Percentiles rank a stretch among this genome's conserved stretches.
Conservation (phyloP, 169 alveolate genomes). For the Eimeria sp. region DNA sequence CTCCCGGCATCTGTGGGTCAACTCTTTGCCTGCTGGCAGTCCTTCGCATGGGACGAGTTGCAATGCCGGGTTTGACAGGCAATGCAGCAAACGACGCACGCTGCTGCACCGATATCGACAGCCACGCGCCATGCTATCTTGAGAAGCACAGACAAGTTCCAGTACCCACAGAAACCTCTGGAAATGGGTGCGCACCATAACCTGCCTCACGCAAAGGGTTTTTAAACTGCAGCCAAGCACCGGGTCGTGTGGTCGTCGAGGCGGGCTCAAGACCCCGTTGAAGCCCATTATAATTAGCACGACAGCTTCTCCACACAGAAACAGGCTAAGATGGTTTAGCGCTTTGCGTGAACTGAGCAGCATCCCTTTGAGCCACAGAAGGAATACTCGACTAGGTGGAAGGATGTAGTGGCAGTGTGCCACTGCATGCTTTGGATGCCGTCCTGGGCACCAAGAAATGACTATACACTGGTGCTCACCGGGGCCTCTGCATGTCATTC, state of each 20-base stretch:
- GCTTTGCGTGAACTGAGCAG: not conserved
- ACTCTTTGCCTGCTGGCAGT: not conserved
- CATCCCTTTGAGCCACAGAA: not conserved
- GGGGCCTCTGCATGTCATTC: constrained; percentile 10
- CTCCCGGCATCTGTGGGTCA: not conserved
- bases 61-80: not conserved
- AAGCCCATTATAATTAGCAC: not conserved
- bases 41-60: not conserved
- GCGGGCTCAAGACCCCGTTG: not conserved
- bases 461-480: not conserved
- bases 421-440: constrained; percentile 11
- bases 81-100: not conserved
- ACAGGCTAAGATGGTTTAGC: not conserved
- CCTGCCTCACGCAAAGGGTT: not conserved
- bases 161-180: not conserved
- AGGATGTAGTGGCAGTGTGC: not conserved
- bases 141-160: not conserved
- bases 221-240: not conserved
- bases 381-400: not conserved
- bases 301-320: not conserved
- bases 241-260: not conserved
- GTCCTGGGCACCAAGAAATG: not conserved
- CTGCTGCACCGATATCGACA: not conserved
- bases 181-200: not conserved
- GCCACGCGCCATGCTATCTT: not conserved